Conservation (phyloP, 352 stramenopile genomes). For the Phytophthora ohioensis region DNA sequence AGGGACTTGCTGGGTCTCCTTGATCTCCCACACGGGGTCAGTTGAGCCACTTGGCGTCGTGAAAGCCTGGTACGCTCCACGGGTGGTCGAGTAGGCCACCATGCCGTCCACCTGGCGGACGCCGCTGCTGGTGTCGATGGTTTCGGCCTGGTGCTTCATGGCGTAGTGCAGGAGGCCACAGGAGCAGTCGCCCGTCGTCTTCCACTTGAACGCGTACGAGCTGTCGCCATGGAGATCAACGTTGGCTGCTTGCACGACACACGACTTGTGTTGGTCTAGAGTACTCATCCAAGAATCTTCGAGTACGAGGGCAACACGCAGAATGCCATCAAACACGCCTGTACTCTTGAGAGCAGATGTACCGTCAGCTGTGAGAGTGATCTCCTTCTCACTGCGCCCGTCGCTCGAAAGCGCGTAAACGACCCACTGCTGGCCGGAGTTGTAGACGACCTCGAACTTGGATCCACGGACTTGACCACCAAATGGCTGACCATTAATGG, state of each 20-base stretch:
- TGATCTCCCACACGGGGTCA: slow-evolving; percentile 51
- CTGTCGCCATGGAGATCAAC: slow-evolving; percentile 58
- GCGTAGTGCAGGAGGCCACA: slow-evolving; percentile 67
- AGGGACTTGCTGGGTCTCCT: slow-evolving; percentile 48
- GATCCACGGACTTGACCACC: slow-evolving; percentile 38
- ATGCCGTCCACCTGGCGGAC: slow-evolving; percentile 47
- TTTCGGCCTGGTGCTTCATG: slow-evolving; percentile 60
- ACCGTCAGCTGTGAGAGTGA: slow-evolving; percentile 51
- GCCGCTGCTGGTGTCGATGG: slow-evolving; percentile 45
- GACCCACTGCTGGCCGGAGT: slow-evolving; percentile 67
- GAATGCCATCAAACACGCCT: slow-evolving; percentile 50
- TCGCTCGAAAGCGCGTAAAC: slow-evolving; percentile 61
- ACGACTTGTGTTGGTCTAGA: slow-evolving; percentile 61
- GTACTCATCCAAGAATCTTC: slow-evolving; percentile 46
- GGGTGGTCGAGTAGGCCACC: slow-evolving; percentile 59
- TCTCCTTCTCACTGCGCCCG: slow-evolving; percentile 45
- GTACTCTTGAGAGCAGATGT: slow-evolving; percentile 47
- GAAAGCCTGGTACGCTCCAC: slow-evolving; percentile 56
- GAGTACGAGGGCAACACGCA: slow-evolving; percentile 55
- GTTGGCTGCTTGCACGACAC: slow-evolving; percentile 50
- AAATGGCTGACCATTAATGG: slow-evolving; percentile 49
- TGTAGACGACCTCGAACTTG: slow-evolving; percentile 66
- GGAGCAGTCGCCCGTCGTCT: slow-evolving; percentile 62
- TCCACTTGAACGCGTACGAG: slow-evolving; percentile 64
- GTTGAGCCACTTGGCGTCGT: slow-evolving; percentile 34